phyloP scores from a whole-genome alignment of 2,329 filamentous ascomycete species.

The Talaromyces sp. region DNA sequence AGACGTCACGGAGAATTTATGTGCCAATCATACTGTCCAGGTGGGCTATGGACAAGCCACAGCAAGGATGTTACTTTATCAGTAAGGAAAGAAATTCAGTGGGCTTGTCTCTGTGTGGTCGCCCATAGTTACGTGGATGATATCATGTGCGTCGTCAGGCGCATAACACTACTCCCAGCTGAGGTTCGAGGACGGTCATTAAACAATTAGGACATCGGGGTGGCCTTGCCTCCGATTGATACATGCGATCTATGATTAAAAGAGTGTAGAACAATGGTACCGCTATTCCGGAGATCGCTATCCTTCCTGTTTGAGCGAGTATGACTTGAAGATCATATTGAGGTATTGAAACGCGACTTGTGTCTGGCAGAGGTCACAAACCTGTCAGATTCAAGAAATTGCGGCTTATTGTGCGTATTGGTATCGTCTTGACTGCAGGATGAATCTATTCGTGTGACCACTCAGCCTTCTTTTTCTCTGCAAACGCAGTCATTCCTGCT shows the following conservation, averaged over 20 bases:
- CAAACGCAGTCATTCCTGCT: constrained; percentile 79
- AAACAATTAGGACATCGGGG: not conserved
- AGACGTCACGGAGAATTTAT: constrained; percentile 6
- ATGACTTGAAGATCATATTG: not conserved
- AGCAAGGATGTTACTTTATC: not conserved
- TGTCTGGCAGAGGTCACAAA: not conserved
- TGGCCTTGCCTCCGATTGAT: not conserved
- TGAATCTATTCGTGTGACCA: constrained; percentile 69
- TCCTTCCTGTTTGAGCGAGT: not conserved
- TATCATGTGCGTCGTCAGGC: no score
- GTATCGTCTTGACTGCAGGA: not conserved
- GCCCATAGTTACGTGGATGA: no score
- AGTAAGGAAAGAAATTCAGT: not conserved
- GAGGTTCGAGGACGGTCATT: not conserved
- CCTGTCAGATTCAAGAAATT: not conserved
- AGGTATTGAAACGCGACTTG: not conserved
- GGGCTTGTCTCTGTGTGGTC: not conserved
- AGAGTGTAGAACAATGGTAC: not conserved
- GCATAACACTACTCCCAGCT: not conserved
- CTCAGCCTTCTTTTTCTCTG: constrained; percentile 86
- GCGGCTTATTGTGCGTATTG: not conserved
- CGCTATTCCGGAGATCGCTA: not conserved
- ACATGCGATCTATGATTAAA: no score
- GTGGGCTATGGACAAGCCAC: not conserved
- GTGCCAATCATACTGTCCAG: not conserved